Percentiles rank a stretch among this genome's conserved stretches.
phyloP scores from a whole-genome alignment of 2,329 filamentous ascomycete genomes.

The Pyrenophora teres region DNA sequence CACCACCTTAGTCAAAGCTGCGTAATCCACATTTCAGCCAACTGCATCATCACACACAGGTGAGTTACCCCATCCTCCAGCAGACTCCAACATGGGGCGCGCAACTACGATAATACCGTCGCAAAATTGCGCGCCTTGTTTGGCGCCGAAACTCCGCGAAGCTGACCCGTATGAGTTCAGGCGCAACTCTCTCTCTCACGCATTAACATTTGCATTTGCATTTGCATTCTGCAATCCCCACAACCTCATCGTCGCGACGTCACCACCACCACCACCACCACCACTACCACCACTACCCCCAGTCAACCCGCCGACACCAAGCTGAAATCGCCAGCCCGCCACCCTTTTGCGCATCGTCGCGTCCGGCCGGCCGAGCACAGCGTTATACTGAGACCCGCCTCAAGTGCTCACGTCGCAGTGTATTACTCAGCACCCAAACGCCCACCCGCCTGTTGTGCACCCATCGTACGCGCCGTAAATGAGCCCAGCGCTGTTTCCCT shows the following conservation, averaged over 20 bases:
- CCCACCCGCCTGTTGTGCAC: constrained; percentile 1
- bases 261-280: constrained; percentile 13
- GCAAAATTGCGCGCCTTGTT: constrained; percentile 13
- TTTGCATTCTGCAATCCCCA: background rate
- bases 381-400: background rate
- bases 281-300: background rate
- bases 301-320: background rate
- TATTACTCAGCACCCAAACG: constrained; percentile 13
- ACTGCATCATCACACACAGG: constrained; percentile 26
- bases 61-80: constrained; percentile 18
- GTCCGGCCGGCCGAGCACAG: background rate
- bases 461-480: constrained; percentile 19
- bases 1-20: constrained; percentile 28
- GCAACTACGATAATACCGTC: constrained; percentile 12
- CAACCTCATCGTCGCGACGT: constrained; percentile 12
- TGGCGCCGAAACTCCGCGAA: constrained; percentile 8
- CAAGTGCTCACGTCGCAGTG: constrained; percentile 8
- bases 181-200: constrained; percentile 7
- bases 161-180: constrained; percentile 19
- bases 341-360: background rate
- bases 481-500: constrained; percentile 40
- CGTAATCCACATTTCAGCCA: constrained; percentile 25
- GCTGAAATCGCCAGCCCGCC: background rate
- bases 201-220: constrained; percentile 4
- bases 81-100: constrained; percentile 6